Conservation (phyloP, 495 filamentous ascomycete species). For the Aspergillus panamensis region DNA sequence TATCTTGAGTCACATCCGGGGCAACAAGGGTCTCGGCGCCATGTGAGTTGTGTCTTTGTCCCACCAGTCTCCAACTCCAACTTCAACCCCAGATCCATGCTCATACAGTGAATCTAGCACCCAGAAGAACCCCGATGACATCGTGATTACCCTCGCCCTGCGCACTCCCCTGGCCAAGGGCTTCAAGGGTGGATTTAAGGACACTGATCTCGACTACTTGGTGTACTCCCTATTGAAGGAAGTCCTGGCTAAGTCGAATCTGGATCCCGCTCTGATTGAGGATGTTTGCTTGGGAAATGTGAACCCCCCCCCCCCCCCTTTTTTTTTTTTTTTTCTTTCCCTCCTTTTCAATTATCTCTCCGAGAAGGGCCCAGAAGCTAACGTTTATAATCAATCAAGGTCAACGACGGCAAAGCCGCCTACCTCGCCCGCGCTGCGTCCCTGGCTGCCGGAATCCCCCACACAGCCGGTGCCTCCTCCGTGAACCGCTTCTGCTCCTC, state of each 20-base stretch:
- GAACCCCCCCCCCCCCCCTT: slow-evolving; percentile 20
- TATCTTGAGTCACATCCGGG: slow-evolving; percentile 82
- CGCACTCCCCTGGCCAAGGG: slow-evolving; percentile 78
- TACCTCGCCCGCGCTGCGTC: slow-evolving; percentile 87
- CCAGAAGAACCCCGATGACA: slow-evolving; percentile 90
- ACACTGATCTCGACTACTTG: slow-evolving; percentile 84
- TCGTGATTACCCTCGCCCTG: slow-evolving; percentile 83
- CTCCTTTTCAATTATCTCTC: too few species aligned
- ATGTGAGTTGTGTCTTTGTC: slow-evolving; percentile 58
- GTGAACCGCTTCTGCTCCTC: slow-evolving; percentile 97
- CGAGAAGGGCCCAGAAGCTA: not conserved
- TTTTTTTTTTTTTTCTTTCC: too few species aligned
- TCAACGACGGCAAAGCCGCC: slow-evolving; percentile 78
- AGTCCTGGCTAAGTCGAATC: slow-evolving; percentile 64
- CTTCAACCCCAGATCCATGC: not conserved
- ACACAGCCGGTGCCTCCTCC: slow-evolving; percentile 73
- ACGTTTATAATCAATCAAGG: slow-evolving; percentile 42
- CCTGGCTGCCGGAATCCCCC: slow-evolving; percentile 90
- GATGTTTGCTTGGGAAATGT: slow-evolving; percentile 94
- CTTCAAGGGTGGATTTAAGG: slow-evolving; percentile 86
- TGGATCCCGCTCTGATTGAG: slow-evolving; percentile 82
- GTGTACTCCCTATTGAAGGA: slow-evolving; percentile 76
- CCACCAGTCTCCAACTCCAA: not conserved
- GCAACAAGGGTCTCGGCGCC: slow-evolving; percentile 49
- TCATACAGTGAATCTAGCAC: slow-evolving; percentile 53